Base-by-base conservation (phyloP, 169 alveolate species). In the Plasmodium knowlesi region DNA sequence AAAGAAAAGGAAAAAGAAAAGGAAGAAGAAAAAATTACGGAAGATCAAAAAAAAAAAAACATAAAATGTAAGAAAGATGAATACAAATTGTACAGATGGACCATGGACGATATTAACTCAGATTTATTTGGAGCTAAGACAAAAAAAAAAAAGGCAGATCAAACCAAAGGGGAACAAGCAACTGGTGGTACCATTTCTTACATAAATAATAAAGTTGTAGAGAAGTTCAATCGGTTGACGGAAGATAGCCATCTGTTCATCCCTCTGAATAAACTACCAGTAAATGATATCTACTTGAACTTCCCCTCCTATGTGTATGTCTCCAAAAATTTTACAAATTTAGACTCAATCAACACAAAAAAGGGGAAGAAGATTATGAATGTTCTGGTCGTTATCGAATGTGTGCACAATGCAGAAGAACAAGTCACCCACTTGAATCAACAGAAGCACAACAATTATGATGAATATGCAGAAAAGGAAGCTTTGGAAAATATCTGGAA, bases 251-350 rank as follows among this genome's bases (percentile, higher is more conserved):
- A 76, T 12, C 61, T 91, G 41, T 91, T 91, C 39, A 30, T 91
- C 12, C 95, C 95, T 10, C 61, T 91, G 30, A 91, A 91, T 71
- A 91, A 91, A 91, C 25, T 91, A 73, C 54, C 86, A 71, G 95
- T 91, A 8, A 91, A 91, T 71, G 95, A 91, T 32, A 71, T 91
- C 10, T 82, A 82, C 39, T 34, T 91, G 30, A 91, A 91, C n/a
- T 91, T 91, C 43, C 95, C 95, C 22, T 91, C 95, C 16, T 91
- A 91, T 91, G 72, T 91, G 34, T 91, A 91, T 82, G 95, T 91
- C 19, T 91, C 95, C 6, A 91, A 91, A 82, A 91, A 91, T 82
- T 91, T 91, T 82, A 91, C 81, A 70, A 91, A 91, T 41, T 46
- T 28, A 6, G 95, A 91, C 19, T 19, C 53, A 30, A 91, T 91